phyloP scores from a whole-genome alignment of 257 asterid genomes.

The Scutellaria minor region DNA sequence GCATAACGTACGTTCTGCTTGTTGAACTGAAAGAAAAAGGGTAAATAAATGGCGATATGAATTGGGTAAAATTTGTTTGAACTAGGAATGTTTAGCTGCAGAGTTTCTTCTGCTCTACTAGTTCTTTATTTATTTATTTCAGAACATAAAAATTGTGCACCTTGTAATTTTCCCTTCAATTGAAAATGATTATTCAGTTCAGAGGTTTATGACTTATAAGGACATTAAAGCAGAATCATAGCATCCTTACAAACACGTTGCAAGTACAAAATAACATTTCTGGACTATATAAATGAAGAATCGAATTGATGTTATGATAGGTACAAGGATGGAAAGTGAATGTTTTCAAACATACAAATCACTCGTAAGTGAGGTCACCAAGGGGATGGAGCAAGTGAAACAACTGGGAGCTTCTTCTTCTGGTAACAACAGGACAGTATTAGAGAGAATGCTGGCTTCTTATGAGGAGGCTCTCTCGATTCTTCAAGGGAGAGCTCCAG shows the following conservation, averaged over 20 bases:
- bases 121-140: no score
- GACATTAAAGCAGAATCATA: slow-evolving; percentile 9
- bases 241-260: not conserved
- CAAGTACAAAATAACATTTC: not conserved
- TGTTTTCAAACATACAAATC: not conserved
- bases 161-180: no score
- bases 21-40: no score
- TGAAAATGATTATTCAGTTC: no score
- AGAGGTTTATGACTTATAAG: not conserved
- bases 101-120: no score
- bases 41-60: no score
- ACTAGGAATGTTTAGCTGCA: no score
- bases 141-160: no score
- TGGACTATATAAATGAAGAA: not conserved
- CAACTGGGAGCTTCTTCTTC: slow-evolving; percentile 28
- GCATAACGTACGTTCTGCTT: not conserved
- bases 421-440: slow-evolving; percentile 9
- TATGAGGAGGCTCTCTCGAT: slow-evolving; percentile 36
- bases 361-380: slow-evolving; percentile 31
- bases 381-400: slow-evolving; percentile 39
- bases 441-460: slow-evolving; percentile 35
- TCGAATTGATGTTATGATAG: slow-evolving; percentile 2
- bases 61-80: no score
- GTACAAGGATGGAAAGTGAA: slow-evolving; percentile 32
- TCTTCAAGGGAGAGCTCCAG: slow-evolving; percentile 31